Evolutionary conservation across 2,329 filamentous ascomycete species (phyloP).

Genomic region (Aureobasidium sp.): DNA sequence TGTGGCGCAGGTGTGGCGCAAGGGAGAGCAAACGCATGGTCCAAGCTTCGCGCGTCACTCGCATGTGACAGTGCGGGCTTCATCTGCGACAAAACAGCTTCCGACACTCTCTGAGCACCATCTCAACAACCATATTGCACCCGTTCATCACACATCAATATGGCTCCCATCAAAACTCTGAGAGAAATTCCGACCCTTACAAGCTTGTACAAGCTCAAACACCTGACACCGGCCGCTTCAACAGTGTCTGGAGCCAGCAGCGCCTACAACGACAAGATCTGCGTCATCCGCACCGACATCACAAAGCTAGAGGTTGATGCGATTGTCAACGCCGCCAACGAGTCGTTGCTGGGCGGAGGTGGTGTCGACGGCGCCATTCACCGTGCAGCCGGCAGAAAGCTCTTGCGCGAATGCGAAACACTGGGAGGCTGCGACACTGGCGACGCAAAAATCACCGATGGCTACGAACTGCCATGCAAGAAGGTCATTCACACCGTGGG

Average conservation of each 20-base stretch:
- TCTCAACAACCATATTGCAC: background rate
- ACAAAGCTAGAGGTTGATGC: slow-evolving; percentile 70
- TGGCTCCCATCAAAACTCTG: slow-evolving; percentile 32
- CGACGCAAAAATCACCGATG: slow-evolving; percentile 72
- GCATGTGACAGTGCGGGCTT: background rate
- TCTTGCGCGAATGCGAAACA: slow-evolving; percentile 63
- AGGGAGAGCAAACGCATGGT: background rate
- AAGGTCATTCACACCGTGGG: slow-evolving; percentile 89
- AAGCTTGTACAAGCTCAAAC: slow-evolving; percentile 57
- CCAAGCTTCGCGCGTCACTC: background rate
- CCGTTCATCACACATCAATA: slow-evolving; percentile 13
- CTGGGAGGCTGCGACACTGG: slow-evolving; percentile 72
- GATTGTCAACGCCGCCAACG: slow-evolving; percentile 92
- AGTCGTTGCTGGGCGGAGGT: slow-evolving; percentile 71
- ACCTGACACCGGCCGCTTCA: slow-evolving; percentile 33
- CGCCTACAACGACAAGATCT: slow-evolving; percentile 62
- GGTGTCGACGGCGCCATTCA: slow-evolving; percentile 78
- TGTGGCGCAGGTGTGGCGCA: background rate
- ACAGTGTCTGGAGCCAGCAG: slow-evolving; percentile 36
- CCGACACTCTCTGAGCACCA: background rate
- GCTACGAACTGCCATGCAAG: slow-evolving; percentile 66
- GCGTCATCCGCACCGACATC: slow-evolving; percentile 69
- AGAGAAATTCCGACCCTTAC: slow-evolving; percentile 56
- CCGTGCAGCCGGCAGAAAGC: slow-evolving; percentile 62
- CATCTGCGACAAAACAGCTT: background rate